phyloP scores from a whole-genome alignment of 2,329 filamentous ascomycete species.

The Daldinia sp. region DNA sequence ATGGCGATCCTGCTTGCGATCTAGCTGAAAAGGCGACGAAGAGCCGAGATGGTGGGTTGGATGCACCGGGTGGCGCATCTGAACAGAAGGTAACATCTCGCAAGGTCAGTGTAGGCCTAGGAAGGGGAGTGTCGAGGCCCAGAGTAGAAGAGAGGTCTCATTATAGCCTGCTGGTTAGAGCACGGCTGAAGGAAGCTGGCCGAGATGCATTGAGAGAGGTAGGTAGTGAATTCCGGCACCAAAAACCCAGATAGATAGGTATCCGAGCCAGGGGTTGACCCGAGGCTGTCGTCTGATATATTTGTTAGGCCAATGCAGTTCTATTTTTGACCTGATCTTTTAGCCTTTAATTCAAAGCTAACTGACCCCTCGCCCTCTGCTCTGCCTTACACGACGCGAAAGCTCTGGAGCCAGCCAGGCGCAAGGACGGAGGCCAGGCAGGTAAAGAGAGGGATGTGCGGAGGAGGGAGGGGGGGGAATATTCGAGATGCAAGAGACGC shows the following conservation, averaged over 20 bases:
- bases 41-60: conserved; percentile 57
- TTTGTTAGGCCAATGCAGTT: conserved; percentile 15
- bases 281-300: conserved; percentile 32
- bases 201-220: conserved; percentile 57
- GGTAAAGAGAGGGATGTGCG: conserved; percentile 26
- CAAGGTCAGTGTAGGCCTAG: conserved; percentile 37
- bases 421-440: conserved; percentile 39
- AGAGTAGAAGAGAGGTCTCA: conserved; percentile 48
- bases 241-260: conserved; percentile 18
- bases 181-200: conserved; percentile 54
- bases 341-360: not conserved
- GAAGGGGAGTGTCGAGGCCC: conserved; percentile 49
- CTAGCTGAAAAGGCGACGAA: conserved; percentile 48
- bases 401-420: conserved; percentile 39
- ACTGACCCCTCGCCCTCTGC: conserved; percentile 23
- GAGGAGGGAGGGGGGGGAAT: not conserved
- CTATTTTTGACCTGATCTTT: conserved; percentile 15
- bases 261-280: conserved; percentile 24
- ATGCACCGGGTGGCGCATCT: conserved; percentile 65
- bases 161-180: conserved; percentile 60
- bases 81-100: conserved; percentile 64
- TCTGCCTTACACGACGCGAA: conserved; percentile 39
- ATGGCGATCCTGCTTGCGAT: conserved; percentile 44
- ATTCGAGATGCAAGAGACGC: conserved; percentile 26
- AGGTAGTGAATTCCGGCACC: conserved; percentile 12